These are phyloP conservation scores for sunflower (Helianthus annuus) DNA, from an alignment of 129 eudicot genomes.

Conservation along the genomic window HanXRQr2.0-SUNRISE NC_035436.2:3266455-3266954, in stretches of 20 bases:
- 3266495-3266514: neutral
- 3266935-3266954: neutral
- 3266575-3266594: slow-evolving; percentile 95
- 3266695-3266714: neutral
- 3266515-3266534: slow-evolving; percentile 4
- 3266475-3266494: neutral
- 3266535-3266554: neutral
- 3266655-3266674: slow-evolving; percentile 62
- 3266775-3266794: neutral
- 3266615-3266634: slow-evolving; percentile 96
- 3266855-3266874: slow-evolving; percentile 95
- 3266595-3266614: slow-evolving; percentile 99
- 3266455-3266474: too few relatives aligned
- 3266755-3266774: neutral
- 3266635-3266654: slow-evolving; percentile 60
- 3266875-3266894: slow-evolving; percentile 86
- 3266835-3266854: slow-evolving; percentile 93
- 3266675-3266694: neutral
- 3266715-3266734: neutral
- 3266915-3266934: neutral
- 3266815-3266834: slow-evolving; percentile 76
- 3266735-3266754: neutral
- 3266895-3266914: slow-evolving; percentile 88
- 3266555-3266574: slow-evolving; percentile 65
- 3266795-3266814: slow-evolving; percentile 14